These are phyloP conservation scores for Sclerotinia glacialis DNA, from an alignment of 2,329 filamentous ascomycete genomes.

Conservation along the genomic window DNA sequence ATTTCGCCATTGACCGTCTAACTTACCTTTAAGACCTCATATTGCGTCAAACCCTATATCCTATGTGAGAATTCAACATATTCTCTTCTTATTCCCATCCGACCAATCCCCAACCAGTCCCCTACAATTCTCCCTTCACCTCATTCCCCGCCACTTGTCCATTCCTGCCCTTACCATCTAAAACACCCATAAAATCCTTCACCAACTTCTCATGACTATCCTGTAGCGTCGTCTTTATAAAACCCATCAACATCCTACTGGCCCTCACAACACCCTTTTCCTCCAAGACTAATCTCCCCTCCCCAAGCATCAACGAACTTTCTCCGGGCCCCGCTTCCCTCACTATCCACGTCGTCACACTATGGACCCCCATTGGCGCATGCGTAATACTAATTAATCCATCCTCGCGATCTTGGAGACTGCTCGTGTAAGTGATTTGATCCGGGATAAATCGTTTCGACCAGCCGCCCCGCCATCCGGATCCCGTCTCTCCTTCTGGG, in stretches of 20 bases:
- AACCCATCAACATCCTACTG: constrained; percentile 68
- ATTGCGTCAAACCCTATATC: neutral
- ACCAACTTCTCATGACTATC: constrained; percentile 70
- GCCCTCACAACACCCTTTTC: constrained; percentile 80
- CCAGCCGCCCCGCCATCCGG: constrained; percentile 76
- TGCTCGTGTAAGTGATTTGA: constrained; percentile 32
- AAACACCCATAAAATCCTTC: constrained; percentile 54
- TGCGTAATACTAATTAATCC: constrained; percentile 36
- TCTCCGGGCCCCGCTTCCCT: constrained; percentile 59
- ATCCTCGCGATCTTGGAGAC: constrained; percentile 28
- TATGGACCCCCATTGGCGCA: constrained; percentile 41
- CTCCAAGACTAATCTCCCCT: constrained; percentile 72
- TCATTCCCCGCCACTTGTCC: neutral
- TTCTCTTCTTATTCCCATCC: neutral
- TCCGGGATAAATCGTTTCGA: constrained; percentile 34
- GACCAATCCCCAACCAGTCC: neutral
- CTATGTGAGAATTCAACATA: neutral
- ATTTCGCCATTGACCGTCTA: neutral
- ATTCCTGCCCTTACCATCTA: constrained; percentile 38
- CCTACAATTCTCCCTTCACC: neutral
- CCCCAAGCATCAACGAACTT: constrained; percentile 44
- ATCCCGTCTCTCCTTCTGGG: constrained; percentile 56
- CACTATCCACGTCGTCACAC: constrained; percentile 64
- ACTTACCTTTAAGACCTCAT: neutral
- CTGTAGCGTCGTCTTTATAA: constrained; percentile 78